phyloP scores from a whole-genome alignment of 176 grass and related monocot genomes.

The Triticum monococcum region DNA sequence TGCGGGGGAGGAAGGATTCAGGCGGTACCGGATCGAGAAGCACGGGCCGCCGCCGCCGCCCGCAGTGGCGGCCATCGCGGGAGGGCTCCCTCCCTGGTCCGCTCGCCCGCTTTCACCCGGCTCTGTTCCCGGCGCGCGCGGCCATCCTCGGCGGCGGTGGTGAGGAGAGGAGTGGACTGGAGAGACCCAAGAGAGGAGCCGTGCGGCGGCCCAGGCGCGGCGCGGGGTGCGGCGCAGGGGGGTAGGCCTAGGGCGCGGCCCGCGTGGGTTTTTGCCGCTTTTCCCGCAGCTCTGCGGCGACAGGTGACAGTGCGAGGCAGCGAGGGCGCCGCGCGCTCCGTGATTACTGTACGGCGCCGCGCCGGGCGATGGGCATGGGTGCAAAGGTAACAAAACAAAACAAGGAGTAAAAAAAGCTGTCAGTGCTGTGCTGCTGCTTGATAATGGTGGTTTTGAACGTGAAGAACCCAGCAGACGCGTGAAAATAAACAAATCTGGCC shows the following conservation, averaged over 20 bases:
- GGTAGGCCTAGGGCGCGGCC: background rate
- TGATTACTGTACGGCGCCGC: background rate
- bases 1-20: background rate
- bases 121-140: slow-evolving; percentile 3
- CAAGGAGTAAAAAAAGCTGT: background rate
- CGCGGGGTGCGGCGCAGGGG: background rate
- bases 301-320: background rate
- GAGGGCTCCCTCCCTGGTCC: background rate
- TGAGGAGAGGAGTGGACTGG: background rate
- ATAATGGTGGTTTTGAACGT: background rate
- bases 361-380: background rate
- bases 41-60: background rate
- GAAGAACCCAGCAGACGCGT: background rate
- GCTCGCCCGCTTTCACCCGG: background rate
- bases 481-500: no score
- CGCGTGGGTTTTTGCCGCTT: background rate
- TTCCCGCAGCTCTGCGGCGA: background rate
- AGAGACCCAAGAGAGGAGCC: background rate
- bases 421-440: background rate
- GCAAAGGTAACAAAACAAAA: background rate
- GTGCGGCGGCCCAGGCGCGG: background rate
- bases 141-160: background rate
- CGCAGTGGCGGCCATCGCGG: slow-evolving; percentile 13
- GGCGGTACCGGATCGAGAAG: slow-evolving; percentile 53
- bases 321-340: background rate